Conservation (phyloP, 1,284 basidiomycete genomes). For the Waitea zeae region DNA sequence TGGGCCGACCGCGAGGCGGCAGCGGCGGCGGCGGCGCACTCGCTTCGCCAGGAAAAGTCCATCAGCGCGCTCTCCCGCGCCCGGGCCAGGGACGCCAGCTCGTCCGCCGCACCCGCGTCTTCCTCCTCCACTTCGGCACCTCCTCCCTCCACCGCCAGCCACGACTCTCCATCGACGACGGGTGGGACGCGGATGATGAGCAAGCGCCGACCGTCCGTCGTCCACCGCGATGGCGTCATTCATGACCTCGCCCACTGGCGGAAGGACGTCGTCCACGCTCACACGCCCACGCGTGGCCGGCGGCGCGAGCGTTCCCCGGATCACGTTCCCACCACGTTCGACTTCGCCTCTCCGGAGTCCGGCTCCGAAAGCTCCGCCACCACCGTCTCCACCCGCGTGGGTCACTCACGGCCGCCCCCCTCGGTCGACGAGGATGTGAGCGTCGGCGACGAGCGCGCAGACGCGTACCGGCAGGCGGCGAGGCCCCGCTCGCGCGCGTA, state of each 20-base stretch:
- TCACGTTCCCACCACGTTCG: too few relatives aligned
- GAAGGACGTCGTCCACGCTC: conserved; percentile 24
- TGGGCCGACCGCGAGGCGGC: conserved; percentile 64
- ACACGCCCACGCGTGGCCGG: conserved; percentile 39
- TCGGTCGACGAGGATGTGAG: conserved; percentile 10
- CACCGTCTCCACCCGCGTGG: background rate
- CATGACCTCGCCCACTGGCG: conserved; percentile 32
- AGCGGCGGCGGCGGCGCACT: too few relatives aligned
- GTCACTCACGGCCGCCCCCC: conserved; percentile 6
- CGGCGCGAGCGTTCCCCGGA: conserved; percentile 24
- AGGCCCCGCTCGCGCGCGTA: conserved; percentile 10
- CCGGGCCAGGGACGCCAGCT: conserved; percentile 27
- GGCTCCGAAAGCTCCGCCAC: too few relatives aligned
- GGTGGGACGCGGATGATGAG: conserved; percentile 20
- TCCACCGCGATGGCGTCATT: conserved; percentile 21
- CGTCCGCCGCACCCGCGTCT: conserved; percentile 9
- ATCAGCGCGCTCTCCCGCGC: conserved; percentile 28
- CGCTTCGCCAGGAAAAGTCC: conserved; percentile 41
- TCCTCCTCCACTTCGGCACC: too few relatives aligned
- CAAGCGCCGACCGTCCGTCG: conserved; percentile 12
- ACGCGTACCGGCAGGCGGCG: conserved; percentile 18
- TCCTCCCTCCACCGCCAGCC: conserved; percentile 14
- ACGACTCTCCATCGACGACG: conserved; percentile 18
- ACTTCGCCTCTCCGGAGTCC: too few relatives aligned
- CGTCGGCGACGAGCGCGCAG: conserved; percentile 5